A percentile compares a stretch with the other conserved stretches of the same genome.
Conservation (phyloP, 768 basidiomycete species). For the Termitomyces sp. region DNA sequence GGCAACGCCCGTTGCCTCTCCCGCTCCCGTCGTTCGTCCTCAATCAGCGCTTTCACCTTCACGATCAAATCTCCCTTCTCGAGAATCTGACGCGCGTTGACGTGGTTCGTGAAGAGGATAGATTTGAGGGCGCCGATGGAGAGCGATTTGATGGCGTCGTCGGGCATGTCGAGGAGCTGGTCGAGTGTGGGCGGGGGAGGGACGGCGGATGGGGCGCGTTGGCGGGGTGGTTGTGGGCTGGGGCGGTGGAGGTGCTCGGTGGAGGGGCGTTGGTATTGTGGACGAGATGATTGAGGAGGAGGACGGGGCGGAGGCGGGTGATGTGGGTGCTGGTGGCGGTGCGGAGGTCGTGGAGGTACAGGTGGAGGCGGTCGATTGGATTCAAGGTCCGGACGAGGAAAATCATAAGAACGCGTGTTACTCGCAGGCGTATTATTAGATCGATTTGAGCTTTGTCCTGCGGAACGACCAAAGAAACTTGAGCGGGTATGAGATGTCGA, state of each 20-base stretch:
- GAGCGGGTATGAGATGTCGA: slow-evolving; percentile 26
- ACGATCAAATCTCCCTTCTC: slow-evolving; percentile 84
- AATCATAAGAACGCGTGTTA: slow-evolving; percentile 25
- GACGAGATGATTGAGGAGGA: slow-evolving; percentile 9
- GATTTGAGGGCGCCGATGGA: slow-evolving; percentile 72
- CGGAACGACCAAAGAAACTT: slow-evolving; percentile 42
- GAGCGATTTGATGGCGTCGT: slow-evolving; percentile 50
- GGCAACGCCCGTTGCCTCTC: slow-evolving; percentile 41
- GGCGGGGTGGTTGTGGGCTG: slow-evolving; percentile 24
- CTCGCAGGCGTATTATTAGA: slow-evolving; percentile 19
- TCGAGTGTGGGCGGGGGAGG: slow-evolving; percentile 63
- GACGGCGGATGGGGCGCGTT: slow-evolving; percentile 35
- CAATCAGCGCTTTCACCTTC: slow-evolving; percentile 59
- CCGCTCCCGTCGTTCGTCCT: slow-evolving; percentile 54
- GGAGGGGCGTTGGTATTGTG: slow-evolving; percentile 18
- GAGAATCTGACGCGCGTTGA: slow-evolving; percentile 69
- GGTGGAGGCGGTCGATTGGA: slow-evolving; percentile 32
- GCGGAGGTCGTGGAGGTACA: slow-evolving; percentile 12
- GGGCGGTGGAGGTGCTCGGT: slow-evolving; percentile 14
- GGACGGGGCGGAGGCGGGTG: slow-evolving; percentile 11
- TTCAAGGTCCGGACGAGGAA: slow-evolving; percentile 61
- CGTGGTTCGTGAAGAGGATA: slow-evolving; percentile 77
- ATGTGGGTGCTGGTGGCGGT: slow-evolving; percentile 17
- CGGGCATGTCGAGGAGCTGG: slow-evolving; percentile 57
- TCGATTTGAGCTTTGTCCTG: slow-evolving; percentile 19